phyloP scores from a whole-genome alignment of 2,329 filamentous ascomycete species.

The Plenodomus biglobosus region DNA sequence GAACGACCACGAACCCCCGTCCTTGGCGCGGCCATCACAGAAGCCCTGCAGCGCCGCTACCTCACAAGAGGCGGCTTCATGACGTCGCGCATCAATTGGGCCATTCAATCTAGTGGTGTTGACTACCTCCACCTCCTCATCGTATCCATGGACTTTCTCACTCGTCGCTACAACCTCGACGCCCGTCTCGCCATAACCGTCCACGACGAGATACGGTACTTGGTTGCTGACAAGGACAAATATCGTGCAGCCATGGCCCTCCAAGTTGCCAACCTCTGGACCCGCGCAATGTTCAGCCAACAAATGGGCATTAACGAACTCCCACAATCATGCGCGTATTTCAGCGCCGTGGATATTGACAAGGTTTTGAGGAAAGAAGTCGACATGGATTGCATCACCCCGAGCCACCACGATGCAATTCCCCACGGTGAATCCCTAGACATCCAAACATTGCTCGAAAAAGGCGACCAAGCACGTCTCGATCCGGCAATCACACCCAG shows the following conservation, averaged over 20 bases:
- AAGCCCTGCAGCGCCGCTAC: conserved; percentile 86
- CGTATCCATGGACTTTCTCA: conserved; percentile 90
- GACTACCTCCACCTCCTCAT: conserved; percentile 96
- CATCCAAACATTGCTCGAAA: conserved; percentile 74
- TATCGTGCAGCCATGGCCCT: conserved; percentile 90
- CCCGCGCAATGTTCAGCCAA: conserved; percentile 93
- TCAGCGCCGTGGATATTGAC: conserved; percentile 93
- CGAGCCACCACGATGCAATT: conserved; percentile 77
- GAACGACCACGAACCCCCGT: conserved; percentile 88
- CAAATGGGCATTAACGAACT: conserved; percentile 95
- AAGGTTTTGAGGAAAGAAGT: conserved; percentile 96
- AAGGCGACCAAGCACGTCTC: conserved; percentile 67
- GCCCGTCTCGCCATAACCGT: conserved; percentile 91
- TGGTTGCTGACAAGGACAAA: conserved; percentile 81
- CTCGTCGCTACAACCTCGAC: conserved; percentile 78
- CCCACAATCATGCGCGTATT: conserved; percentile 91
- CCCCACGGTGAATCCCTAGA: conserved; percentile 84
- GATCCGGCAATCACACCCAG: conserved; percentile 64
- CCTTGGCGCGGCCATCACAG: conserved; percentile 90
- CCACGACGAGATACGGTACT: conserved; percentile 95
- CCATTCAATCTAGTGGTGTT: conserved; percentile 94
- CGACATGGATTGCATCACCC: conserved; percentile 95
- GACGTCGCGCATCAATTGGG: conserved; percentile 98
- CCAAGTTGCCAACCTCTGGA: conserved; percentile 95
- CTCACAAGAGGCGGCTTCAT: conserved; percentile 90